Base-by-base conservation (phyloP, 108 stramenopile genomes). In the Nitzschia sp. region DNA sequence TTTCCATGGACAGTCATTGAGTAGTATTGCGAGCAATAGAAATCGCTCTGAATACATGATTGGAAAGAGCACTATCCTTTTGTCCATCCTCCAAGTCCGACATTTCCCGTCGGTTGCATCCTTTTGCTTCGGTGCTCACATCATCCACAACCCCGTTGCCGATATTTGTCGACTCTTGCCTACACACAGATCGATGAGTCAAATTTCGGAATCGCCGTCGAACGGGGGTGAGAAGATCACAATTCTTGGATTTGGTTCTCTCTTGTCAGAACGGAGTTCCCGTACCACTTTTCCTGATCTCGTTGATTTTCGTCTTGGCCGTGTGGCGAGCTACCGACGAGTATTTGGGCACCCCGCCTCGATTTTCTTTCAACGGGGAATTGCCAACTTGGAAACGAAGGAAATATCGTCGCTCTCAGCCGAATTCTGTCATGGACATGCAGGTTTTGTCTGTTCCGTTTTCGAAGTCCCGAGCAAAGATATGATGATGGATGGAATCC, bases 341-440 rank as follows among this genome's bases (percentile, higher is more conserved):
- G 86, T 91, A 38, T 93, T 95, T 81, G 75, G 76, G 9, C 90
- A 92, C 64, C 88, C 92, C 0, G 90, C 92, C 5, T 88, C 92
- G 0, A 91, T 93, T 25, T 95, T 95, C 58, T 88, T 95, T 56
- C 77, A 90, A 46, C 71, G 87, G 1, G 79, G 79, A 8, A 89
- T 95, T 80, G 95, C 90, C 21, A 76, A 81, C 48, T 28, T 82
- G 18, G 88, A 88, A 23, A 89, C 89, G 1, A 49, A 85, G 28
- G 89, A 95, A 71, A 88, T 91, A 46, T 86, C 86, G 28, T 86
- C 84, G 17, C 67, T 92, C 18, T 85, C 84, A 4, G 79, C 73
- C 1, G 94, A 92, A 71, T 68, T 67, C 56, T 48, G 54, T 29
- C 84, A 84, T 1, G 48, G 54, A 17, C 62, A 78, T 29, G 28